phyloP scores from a whole-genome alignment of 352 stramenopile genomes.

The Globisporangium polare region DNA sequence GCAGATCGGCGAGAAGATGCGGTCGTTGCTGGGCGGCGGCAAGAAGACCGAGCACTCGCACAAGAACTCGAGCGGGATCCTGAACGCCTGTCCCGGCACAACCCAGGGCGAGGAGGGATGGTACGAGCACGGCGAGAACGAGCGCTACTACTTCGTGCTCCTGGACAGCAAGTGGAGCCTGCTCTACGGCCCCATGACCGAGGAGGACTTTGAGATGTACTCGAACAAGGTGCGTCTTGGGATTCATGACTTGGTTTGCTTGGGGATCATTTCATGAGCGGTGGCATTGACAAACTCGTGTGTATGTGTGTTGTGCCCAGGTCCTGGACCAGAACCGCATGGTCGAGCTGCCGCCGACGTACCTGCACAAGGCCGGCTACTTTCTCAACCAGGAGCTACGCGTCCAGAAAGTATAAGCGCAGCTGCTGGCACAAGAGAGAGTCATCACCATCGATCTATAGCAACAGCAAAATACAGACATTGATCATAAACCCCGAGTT shows the following conservation, averaged over 20 bases:
- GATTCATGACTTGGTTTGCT: background rate
- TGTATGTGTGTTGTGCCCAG: slow-evolving; percentile 21
- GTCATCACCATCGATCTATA: background rate
- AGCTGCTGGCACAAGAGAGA: background rate
- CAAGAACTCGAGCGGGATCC: slow-evolving; percentile 72
- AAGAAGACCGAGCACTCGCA: slow-evolving; percentile 62
- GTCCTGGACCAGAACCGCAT: slow-evolving; percentile 58
- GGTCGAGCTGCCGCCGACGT: slow-evolving; percentile 72
- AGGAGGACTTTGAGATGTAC: slow-evolving; percentile 80
- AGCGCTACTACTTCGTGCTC: slow-evolving; percentile 85
- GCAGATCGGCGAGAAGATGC: slow-evolving; percentile 81
- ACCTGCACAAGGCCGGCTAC: slow-evolving; percentile 80
- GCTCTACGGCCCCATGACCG: slow-evolving; percentile 80
- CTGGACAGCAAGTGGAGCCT: slow-evolving; percentile 83
- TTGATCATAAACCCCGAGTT: background rate
- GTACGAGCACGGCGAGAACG: slow-evolving; percentile 86
- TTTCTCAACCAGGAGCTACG: slow-evolving; percentile 66
- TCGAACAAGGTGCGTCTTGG: slow-evolving; percentile 47
- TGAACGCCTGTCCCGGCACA: slow-evolving; percentile 76
- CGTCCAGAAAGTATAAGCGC: slow-evolving; percentile 54
- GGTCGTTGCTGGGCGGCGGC: slow-evolving; percentile 62
- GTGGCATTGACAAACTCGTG: background rate
- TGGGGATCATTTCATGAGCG: background rate
- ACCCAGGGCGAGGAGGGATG: slow-evolving; percentile 82
- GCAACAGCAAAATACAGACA: slow-evolving; percentile 1